These are phyloP conservation scores for Ogataea zsoltii DNA, from an alignment of 805 yeast species.

Conservation along the genomic window DNA sequence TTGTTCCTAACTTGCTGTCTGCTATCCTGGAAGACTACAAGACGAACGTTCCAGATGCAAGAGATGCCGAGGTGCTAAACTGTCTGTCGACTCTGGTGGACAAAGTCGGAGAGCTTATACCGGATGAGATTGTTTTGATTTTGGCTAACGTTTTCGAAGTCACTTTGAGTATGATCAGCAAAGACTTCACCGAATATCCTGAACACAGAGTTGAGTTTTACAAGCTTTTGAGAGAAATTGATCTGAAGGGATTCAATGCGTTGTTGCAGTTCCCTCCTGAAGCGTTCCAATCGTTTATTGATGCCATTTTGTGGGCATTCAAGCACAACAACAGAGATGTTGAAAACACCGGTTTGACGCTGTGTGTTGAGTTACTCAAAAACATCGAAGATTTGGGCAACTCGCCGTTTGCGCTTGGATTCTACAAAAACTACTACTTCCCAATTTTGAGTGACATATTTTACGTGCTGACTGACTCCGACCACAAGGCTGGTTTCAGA, in stretches of 20 bases:
- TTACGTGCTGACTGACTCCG: conserved; percentile 92
- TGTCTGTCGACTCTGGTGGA: conserved; percentile 90
- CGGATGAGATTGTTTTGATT: conserved; percentile 84
- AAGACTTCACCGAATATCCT: conserved; percentile 94
- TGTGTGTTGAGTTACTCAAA: conserved; percentile 78
- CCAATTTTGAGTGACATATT: conserved; percentile 90
- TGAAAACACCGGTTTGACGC: conserved; percentile 84
- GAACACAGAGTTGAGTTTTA: conserved; percentile 97
- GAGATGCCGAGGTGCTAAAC: conserved; percentile 96
- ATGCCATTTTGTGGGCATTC: conserved; percentile 97
- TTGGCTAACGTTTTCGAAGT: conserved; percentile 91
- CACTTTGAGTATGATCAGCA: conserved; percentile 92
- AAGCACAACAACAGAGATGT: conserved; percentile 97
- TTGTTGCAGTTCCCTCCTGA: conserved; percentile 85
- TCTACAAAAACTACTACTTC: conserved; percentile 86
- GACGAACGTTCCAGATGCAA: conserved; percentile 88
- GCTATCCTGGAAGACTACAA: conserved; percentile 90
- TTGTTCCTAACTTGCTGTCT: conserved; percentile 77
- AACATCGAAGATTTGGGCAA: conserved; percentile 80
- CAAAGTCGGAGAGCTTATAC: conserved; percentile 83
- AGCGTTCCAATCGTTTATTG: conserved; percentile 86
- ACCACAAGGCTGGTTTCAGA: conserved; percentile 94
- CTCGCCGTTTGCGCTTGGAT: conserved; percentile 75
- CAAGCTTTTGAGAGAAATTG: conserved; percentile 83
- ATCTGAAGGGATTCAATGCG: conserved; percentile 82